Evolutionary conservation across 352 stramenopile species (phyloP).

Genomic region (Phytophthora syringae): DNA sequence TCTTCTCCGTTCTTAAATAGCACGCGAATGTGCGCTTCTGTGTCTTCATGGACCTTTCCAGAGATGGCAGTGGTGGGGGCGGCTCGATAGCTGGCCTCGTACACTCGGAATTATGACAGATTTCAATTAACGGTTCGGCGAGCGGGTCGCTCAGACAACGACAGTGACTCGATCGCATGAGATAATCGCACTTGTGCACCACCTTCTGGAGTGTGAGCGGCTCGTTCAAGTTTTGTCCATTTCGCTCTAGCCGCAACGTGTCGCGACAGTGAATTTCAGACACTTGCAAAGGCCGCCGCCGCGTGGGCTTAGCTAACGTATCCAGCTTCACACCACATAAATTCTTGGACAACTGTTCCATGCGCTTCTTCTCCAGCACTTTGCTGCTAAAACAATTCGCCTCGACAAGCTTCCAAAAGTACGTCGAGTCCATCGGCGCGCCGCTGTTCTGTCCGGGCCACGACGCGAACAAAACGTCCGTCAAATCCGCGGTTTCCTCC

Average conservation of each 20-base stretch:
- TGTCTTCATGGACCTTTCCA: slow-evolving; percentile 17
- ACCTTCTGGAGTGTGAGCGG: slow-evolving; percentile 56
- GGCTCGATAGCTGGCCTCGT: slow-evolving; percentile 1
- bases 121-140: slow-evolving; percentile 53
- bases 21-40: slow-evolving; percentile 42
- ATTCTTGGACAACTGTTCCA: slow-evolving; percentile 73
- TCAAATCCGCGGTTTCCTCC: slow-evolving; percentile 50
- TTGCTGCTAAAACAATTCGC: slow-evolving; percentile 74
- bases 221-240: slow-evolving; percentile 29
- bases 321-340: slow-evolving; percentile 74
- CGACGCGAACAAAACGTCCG: slow-evolving; percentile 81
- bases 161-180: slow-evolving; percentile 76
- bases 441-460: slow-evolving; percentile 81
- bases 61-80: not conserved
- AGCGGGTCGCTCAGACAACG: slow-evolving; percentile 65
- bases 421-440: slow-evolving; percentile 73
- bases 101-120: slow-evolving; percentile 35
- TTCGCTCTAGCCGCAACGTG: slow-evolving; percentile 63
- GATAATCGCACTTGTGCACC: slow-evolving; percentile 79
- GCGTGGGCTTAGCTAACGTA: slow-evolving; percentile 58
- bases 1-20: slow-evolving; percentile 46
- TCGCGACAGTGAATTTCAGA: slow-evolving; percentile 72
- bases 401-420: slow-evolving; percentile 81
- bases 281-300: slow-evolving; percentile 29
- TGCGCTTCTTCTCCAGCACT: slow-evolving; percentile 67